phyloP scores from a whole-genome alignment of 2,329 filamentous ascomycete species.

The Didymella glomerata region DNA sequence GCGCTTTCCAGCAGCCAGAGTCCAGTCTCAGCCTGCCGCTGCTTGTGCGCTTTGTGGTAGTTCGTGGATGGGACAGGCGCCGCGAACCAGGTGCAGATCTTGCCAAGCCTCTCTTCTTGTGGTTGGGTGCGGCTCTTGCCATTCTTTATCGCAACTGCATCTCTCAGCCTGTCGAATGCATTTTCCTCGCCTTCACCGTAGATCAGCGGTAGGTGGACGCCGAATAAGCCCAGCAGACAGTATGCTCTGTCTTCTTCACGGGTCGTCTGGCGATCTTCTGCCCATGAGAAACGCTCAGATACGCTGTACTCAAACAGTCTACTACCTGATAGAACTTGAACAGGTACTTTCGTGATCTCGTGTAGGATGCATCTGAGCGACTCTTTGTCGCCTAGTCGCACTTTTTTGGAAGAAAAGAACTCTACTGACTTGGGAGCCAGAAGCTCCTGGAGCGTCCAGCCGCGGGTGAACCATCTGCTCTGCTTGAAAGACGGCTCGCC shows the following conservation, averaged over 20 bases:
- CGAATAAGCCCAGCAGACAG: conserved; percentile 26
- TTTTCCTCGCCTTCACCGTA: conserved; percentile 36
- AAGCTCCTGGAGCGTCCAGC: conserved; percentile 28
- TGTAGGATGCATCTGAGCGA: conserved; percentile 13
- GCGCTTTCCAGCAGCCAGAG: conserved; percentile 47
- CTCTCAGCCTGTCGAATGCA: not conserved
- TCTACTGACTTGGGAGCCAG: conserved; percentile 27
- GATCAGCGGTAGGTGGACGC: conserved; percentile 21
- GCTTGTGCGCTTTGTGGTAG: conserved; percentile 41
- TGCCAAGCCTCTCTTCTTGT: conserved; percentile 7
- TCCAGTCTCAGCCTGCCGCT: conserved; percentile 46
- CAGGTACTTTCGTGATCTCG: conserved; percentile 18
- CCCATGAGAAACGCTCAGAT: conserved; percentile 27
- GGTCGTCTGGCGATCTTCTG: conserved; percentile 24
- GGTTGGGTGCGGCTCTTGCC: not conserved
- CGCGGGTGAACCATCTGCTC: conserved; percentile 17
- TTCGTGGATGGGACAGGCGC: conserved; percentile 50
- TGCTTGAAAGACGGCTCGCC: not conserved
- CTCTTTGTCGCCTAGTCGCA: conserved; percentile 16
- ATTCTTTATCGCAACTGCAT: not conserved
- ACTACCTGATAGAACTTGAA: conserved; percentile 13
- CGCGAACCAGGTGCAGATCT: conserved; percentile 44
- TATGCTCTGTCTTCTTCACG: conserved; percentile 30
- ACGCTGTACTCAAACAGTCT: conserved; percentile 22
- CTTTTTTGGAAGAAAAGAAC: conserved; percentile 27